phyloP scores from a whole-genome alignment of 257 asterid species.

The Solanum acaule region DNA sequence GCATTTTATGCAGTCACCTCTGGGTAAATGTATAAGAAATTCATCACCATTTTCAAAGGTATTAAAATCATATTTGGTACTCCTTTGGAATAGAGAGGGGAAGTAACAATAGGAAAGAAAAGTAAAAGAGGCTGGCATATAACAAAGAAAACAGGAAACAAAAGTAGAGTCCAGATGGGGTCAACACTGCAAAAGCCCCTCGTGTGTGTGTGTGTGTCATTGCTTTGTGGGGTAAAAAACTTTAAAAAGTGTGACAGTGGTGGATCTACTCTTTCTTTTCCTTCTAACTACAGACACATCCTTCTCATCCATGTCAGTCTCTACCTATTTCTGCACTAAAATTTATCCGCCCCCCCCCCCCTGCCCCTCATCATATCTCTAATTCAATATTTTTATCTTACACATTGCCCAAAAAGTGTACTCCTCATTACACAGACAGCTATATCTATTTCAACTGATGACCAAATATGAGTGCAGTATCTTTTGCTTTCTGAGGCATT shows the following conservation, averaged over 20 bases:
- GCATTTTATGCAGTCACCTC: not conserved
- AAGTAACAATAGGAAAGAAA: not conserved
- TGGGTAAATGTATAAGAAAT: not conserved
- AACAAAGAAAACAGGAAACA: not conserved
- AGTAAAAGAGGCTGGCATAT: not conserved
- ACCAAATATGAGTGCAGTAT: not conserved
- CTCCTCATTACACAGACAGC: not conserved
- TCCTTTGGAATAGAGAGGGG: not conserved
- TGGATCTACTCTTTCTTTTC: not conserved
- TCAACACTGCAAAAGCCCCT: not conserved
- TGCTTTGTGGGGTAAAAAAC: constrained; percentile 1
- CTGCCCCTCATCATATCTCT: not conserved
- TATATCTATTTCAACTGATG: not conserved
- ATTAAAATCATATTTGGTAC: not conserved
- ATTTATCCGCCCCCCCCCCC: not conserved
- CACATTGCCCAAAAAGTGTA: not conserved
- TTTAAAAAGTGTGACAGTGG: not conserved
- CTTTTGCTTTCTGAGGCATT: not conserved
- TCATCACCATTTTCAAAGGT: not conserved
- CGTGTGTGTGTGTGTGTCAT: not conserved
- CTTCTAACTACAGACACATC: not conserved
- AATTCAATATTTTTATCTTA: not conserved
- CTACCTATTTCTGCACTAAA: not conserved
- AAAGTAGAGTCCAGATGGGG: not conserved
- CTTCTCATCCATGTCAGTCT: not conserved